Conservation (phyloP, 495 filamentous ascomycete species). For the Neurospora terricola region DNA sequence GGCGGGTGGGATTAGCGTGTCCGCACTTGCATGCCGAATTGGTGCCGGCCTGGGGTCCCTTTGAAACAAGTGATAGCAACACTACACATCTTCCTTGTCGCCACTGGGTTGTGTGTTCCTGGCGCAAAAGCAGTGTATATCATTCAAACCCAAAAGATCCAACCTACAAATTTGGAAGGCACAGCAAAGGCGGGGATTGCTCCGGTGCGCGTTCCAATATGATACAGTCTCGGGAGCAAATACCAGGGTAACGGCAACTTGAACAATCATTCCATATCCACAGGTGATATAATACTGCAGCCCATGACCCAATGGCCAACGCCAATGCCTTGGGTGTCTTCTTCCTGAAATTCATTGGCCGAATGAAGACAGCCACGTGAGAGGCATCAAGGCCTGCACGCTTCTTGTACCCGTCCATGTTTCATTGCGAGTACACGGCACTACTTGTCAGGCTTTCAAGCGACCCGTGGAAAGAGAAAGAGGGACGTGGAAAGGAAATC, state of each 20-base stretch:
- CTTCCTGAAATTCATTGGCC: not conserved
- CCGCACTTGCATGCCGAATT: not conserved
- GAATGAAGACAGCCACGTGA: not conserved
- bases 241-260: not conserved
- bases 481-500: not conserved
- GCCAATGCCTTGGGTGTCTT: not conserved
- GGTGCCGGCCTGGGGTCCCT: not conserved
- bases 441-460: not conserved
- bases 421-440: not conserved
- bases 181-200: not conserved
- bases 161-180: not conserved
- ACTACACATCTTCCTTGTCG: not conserved
- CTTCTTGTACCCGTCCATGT: not conserved
- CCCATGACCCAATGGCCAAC: not conserved
- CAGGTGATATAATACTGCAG: not conserved
- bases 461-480: not conserved
- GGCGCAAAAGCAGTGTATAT: not conserved
- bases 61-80: not conserved
- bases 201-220: not conserved
- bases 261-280: not conserved
- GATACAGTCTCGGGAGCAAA: not conserved
- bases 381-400: not conserved
- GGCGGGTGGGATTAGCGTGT: not conserved
- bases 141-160: not conserved
- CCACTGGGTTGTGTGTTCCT: not conserved